Conservation (phyloP, 106 monocot species). For the Dendrobium officinale region DNA sequence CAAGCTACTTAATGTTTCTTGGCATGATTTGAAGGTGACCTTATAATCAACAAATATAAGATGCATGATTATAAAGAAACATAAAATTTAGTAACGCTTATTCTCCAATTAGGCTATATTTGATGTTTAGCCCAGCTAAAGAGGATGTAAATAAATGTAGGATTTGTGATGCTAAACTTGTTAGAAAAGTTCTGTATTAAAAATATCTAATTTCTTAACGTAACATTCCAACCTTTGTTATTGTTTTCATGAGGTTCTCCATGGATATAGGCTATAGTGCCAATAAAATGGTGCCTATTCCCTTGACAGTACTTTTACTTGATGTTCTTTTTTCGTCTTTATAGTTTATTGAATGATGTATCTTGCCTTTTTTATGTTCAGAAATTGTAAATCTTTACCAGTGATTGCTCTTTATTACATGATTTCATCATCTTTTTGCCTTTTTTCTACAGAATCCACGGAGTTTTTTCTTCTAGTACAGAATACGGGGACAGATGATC, state of each 20-base stretch:
- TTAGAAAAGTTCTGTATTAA: neutral
- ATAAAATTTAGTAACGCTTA: neutral
- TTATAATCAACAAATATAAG: neutral
- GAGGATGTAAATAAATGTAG: neutral
- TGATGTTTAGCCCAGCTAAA: neutral
- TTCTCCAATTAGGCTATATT: neutral
- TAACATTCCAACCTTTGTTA: neutral
- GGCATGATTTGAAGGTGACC: neutral
- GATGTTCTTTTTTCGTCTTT: neutral
- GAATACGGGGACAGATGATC: constrained; percentile 4
- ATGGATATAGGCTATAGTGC: neutral
- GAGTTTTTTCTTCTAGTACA: neutral
- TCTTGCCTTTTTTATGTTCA: neutral
- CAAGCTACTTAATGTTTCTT: neutral
- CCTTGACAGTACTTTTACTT: neutral
- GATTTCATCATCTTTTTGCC: neutral
- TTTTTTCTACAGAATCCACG: constrained; percentile 5
- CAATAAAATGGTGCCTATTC: neutral
- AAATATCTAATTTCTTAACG: neutral
- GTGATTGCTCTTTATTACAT: neutral
- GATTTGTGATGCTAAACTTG: neutral
- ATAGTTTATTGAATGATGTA: neutral
- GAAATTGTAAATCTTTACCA: neutral
- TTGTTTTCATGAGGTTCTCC: neutral
- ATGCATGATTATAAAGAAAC: neutral